These are phyloP conservation scores for Carallia brachiata DNA, from an alignment of 345 rosid species.

Conservation along the genomic window DNA sequence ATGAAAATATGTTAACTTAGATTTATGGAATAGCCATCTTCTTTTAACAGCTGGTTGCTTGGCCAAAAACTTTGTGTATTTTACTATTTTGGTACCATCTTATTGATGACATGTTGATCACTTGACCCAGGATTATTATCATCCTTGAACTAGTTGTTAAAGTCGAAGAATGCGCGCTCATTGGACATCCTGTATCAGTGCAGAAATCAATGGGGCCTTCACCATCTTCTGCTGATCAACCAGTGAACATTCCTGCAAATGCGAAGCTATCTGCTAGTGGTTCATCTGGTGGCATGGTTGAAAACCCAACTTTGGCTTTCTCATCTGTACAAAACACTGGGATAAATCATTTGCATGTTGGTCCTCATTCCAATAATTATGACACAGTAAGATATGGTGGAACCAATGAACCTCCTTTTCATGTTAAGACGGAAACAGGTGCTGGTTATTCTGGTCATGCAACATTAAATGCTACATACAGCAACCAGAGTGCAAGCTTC, in stretches of 20 bases:
- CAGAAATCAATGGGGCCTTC: slow-evolving; percentile 31
- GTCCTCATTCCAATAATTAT: slow-evolving; percentile 25
- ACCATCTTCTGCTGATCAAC: slow-evolving; percentile 35
- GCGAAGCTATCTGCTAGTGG: slow-evolving; percentile 28
- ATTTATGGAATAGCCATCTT: neutral
- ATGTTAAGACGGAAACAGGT: slow-evolving; percentile 38
- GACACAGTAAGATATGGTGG: slow-evolving; percentile 39
- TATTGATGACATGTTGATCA: slow-evolving; percentile 3
- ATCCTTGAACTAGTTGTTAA: slow-evolving; percentile 58
- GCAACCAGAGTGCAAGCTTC: slow-evolving; percentile 35
- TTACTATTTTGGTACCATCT: slow-evolving; percentile 7
- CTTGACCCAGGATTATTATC: slow-evolving; percentile 60
- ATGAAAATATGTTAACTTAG: neutral
- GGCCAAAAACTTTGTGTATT: neutral
- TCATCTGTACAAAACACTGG: slow-evolving; percentile 37
- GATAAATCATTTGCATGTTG: slow-evolving; percentile 29
- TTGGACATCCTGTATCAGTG: slow-evolving; percentile 47
- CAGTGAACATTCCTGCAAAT: slow-evolving; percentile 15
- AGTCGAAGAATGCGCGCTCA: slow-evolving; percentile 36
- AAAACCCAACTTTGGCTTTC: slow-evolving; percentile 30
- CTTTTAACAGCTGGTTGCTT: neutral
- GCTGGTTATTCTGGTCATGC: slow-evolving; percentile 33
- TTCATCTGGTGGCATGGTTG: slow-evolving; percentile 26
- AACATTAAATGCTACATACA: slow-evolving; percentile 30
- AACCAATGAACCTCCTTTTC: slow-evolving; percentile 30